Evolutionary conservation across 116 monocot species (phyloP), one percentile per base, ranked within the genome.

Genomic region (Thalassia testudinum): DNA sequence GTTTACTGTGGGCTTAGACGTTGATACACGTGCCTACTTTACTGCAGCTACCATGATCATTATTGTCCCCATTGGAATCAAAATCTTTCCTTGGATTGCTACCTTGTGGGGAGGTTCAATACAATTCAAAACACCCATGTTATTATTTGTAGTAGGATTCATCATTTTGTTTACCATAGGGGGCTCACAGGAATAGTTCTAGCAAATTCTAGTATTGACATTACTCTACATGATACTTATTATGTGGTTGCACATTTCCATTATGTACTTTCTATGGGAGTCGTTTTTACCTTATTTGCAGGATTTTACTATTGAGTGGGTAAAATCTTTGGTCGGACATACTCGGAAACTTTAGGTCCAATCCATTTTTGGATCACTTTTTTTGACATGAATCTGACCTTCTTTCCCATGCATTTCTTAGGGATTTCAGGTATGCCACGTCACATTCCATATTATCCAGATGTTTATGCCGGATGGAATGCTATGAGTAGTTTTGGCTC

Each of bases 21-120:
- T 61, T 50, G 61, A 61, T 49, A 61, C 50, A 27, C 21, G 27
- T 50, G 61, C 61, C 52, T 42, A 63, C 62, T 63, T 63, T 40
- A 52, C 52, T 18, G 19, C 52, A 52, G 42, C 42, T 63, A 63
- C 40, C 54, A 54, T 54, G 54, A 54, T 54, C 37, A 54, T 54
- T 54, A 13, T 12, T 55, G 54, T 54, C 54, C 29, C 54, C 1
- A 30, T 16, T 54, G 54, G 54, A 54, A 34, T 54, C 54, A 54
- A 54, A 54, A 54, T 54, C 54, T 54, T 54, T 37, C 29, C 0
- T 0, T 52, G 52, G 50, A 21, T 50, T 0, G 50, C 50, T 21
- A 24, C 50, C 22, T 7, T 44, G 44, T 44, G 15, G 10, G 15
- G 15, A 44, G 44, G 44, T 8, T 8, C 18, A 13, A 16, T 44